These are phyloP conservation scores for Microcos paniculata DNA, from an alignment of 345 rosid genomes.

Conservation along the genomic window DNA sequence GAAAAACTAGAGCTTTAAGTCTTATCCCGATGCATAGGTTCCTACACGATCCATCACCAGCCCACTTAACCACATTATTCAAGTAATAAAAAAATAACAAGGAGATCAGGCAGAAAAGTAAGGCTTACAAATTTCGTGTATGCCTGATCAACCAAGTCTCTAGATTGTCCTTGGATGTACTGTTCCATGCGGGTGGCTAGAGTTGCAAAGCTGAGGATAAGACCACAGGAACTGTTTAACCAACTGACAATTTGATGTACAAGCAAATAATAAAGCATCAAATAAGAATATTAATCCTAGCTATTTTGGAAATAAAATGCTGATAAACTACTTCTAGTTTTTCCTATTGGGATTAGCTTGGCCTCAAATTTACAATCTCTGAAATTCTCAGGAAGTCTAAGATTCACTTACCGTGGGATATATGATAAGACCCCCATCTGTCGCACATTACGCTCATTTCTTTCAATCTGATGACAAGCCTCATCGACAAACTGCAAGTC, in stretches of 20 bases:
- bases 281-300: neutral
- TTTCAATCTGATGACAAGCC: conserved; percentile 97
- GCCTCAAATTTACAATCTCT: neutral
- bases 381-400: neutral
- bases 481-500: conserved; percentile 87
- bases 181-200: conserved; percentile 99
- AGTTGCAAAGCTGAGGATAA: conserved; percentile 74
- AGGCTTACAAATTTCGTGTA: conserved; percentile 88
- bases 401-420: conserved; percentile 72
- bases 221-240: neutral
- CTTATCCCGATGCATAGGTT: neutral
- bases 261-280: neutral
- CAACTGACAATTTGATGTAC: neutral
- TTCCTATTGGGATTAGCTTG: neutral
- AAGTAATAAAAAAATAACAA: too few relatives aligned
- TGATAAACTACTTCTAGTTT: neutral
- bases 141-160: conserved; percentile 98
- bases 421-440: conserved; percentile 91
- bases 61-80: conserved; percentile 3
- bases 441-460: conserved; percentile 84
- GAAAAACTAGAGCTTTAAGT: neutral
- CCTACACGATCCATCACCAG: neutral
- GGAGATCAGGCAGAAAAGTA: neutral
- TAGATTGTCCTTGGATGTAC: conserved; percentile 94
- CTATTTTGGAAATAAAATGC: neutral